A percentile compares a stretch with the other conserved stretches of the same genome.
These are phyloP conservation scores for Debaryomyces psychrophilus DNA, from an alignment of 1,139 yeast genomes.

Conservation along the genomic window DNA sequence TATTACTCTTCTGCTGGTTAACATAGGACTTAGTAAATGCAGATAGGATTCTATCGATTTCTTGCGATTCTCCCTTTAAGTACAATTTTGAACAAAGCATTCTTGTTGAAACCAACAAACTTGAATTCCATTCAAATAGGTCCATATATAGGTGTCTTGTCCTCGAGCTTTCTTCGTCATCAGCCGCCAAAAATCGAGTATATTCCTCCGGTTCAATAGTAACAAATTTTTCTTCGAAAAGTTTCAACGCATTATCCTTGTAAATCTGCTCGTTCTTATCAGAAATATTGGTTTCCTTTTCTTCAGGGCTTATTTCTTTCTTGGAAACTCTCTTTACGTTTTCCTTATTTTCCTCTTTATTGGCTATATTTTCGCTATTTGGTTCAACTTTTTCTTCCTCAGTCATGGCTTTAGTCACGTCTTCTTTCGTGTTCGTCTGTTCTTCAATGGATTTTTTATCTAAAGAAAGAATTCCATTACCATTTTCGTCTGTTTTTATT, in stretches of 20 bases:
- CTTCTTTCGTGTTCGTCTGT: background rate
- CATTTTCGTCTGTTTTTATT: background rate
- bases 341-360: background rate
- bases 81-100: slow-evolving; percentile 65
- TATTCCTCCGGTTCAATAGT: slow-evolving; percentile 51
- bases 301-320: background rate
- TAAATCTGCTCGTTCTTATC: slow-evolving; percentile 18
- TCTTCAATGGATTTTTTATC: background rate
- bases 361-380: background rate
- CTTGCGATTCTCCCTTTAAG: slow-evolving; percentile 83
- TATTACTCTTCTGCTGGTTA: slow-evolving; percentile 50
- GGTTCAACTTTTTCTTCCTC: background rate
- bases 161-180: slow-evolving; percentile 43
- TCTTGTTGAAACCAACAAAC: slow-evolving; percentile 59
- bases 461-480: background rate
- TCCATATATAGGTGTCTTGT: slow-evolving; percentile 52
- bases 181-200: slow-evolving; percentile 48
- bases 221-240: slow-evolving; percentile 45
- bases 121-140: slow-evolving; percentile 51
- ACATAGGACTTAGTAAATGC: slow-evolving; percentile 72
- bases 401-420: background rate
- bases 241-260: slow-evolving; percentile 39
- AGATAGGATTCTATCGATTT: slow-evolving; percentile 73
- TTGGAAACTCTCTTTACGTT: background rate
- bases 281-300: background rate